phyloP scores from a whole-genome alignment of 2,329 filamentous ascomycete genomes.

The Botryotinia calthae region DNA sequence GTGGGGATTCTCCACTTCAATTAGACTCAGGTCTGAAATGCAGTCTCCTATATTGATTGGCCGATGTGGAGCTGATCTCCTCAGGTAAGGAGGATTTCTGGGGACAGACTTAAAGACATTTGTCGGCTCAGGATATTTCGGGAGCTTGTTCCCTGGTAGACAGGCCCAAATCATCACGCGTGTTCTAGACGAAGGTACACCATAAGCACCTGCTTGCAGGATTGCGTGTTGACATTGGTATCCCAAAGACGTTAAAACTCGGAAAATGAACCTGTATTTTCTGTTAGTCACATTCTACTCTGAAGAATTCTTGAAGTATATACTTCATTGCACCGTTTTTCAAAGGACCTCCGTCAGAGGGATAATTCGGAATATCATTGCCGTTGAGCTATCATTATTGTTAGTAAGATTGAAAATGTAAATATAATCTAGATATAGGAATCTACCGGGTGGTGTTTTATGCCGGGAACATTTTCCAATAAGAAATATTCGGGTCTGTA shows the following conservation, averaged over 20 bases:
- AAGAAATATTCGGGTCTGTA: constrained; percentile 32
- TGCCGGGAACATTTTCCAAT: constrained; percentile 31
- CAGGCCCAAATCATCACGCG: constrained; percentile 29
- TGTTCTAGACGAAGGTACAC: constrained; percentile 23
- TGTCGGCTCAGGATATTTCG: constrained; percentile 26
- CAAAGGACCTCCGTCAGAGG: neutral
- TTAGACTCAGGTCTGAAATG: constrained; percentile 18
- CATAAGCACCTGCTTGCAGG: constrained; percentile 25
- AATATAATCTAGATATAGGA: neutral
- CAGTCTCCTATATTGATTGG: constrained; percentile 24
- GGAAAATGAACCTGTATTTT: constrained; percentile 26
- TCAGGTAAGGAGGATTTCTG: constrained; percentile 8
- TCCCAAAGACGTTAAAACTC: constrained; percentile 26
- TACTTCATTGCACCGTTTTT: constrained; percentile 18
- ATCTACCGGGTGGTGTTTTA: constrained; percentile 22
- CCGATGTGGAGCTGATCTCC: constrained; percentile 23
- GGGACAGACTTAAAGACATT: neutral
- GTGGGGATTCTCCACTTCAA: too few species aligned
- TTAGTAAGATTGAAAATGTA: neutral
- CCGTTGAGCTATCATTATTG: neutral
- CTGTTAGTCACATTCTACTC: constrained; percentile 15
- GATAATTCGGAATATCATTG: neutral
- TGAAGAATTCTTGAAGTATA: neutral
- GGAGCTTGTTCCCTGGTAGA: constrained; percentile 22
- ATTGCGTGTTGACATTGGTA: constrained; percentile 28